Base-by-base conservation (phyloP, 169 alveolate genomes). In the Plasmodium sp. region DNA sequence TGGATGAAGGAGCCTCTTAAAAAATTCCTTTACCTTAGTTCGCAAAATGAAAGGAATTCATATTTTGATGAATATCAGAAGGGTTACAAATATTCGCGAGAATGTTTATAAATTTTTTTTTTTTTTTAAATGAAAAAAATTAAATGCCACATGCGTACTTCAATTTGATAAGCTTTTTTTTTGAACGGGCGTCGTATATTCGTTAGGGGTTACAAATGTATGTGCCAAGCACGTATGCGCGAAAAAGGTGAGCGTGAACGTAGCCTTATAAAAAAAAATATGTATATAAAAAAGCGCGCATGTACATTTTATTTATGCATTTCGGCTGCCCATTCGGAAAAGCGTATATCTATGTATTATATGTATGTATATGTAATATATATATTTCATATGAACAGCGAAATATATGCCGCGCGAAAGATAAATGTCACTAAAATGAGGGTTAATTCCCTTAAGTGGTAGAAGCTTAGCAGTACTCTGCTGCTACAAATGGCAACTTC, bases 1-100 rank as follows among this genome's bases (percentile, higher is more conserved):
- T n/a, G 71, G 22, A 22, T 56, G 77, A 67, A 67, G 77, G n/a
- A 67, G 54, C 27, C 45, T 56, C 81, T 83, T 83, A 16, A 58
- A 31, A 83, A 54, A 83, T 43, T 83, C 81, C 45, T 82, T 51
- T 14, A 51, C 27, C 22, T 83, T 56, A 83, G 72, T 54, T 56
- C 58, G 81, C 22, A 56, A 83, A 33, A 83, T 33, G 56, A 58
- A 83, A 83, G 62, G 43, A 83, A 56, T 83, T 54, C 91, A 83
- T 83, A 43, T 83, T 83, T 83, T 56, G 22, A 58, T 54, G 34
- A 34, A 83, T 10, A 34, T 34, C 31, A 54, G 31, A 12, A 16
- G 22, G 34, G 71, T 43, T 83, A 14, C 48, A 54, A 83, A 36
- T 58, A 7, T 58, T 83, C 72, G 41, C 51, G 58, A 83, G 58